Base-by-base conservation (phyloP, 139 green algal genomes). In the Micractinium conductrix region DNA sequence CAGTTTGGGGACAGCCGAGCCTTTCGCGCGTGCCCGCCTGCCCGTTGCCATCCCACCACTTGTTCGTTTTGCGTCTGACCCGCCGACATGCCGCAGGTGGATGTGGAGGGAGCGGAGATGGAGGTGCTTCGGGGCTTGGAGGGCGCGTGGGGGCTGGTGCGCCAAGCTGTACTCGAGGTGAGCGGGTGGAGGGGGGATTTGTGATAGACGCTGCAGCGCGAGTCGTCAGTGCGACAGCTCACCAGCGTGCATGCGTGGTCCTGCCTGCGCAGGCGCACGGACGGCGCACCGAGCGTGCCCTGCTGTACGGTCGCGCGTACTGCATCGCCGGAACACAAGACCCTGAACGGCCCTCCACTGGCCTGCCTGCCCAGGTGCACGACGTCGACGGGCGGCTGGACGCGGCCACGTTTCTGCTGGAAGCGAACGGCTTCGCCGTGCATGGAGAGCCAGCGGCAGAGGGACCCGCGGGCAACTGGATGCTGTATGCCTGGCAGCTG, bases 31-130 rank as follows among this genome's bases (percentile, higher is more conserved):
- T 4, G 43, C 24, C 24, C 42, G 28, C 48, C 22, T 58, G n/a
- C n/a, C n/a, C n/a, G n/a, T n/a, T n/a, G n/a, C n/a, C n/a, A n/a
- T n/a, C n/a, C n/a, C n/a, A n/a, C n/a, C n/a, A n/a, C n/a, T n/a
- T n/a, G n/a, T n/a, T n/a, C n/a, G n/a, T n/a, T n/a, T n/a, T n/a
- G n/a, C n/a, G n/a, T n/a, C n/a, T n/a, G n/a, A n/a, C n/a, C n/a
- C n/a, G n/a, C 48, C 48, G 14, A 14, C 8, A 33, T 44, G 5
- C 33, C 16, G 45, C 78, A 90, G 86, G 68, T 89, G 1, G 87
- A 91, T 84, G 87, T 89, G 12, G 87, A 91, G 48, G 87, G 87
- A 0, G 62, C 37, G 10, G 87, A 91, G 80, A 45, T 86, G 60
- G 69, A 86, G 63, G 75, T 87, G 26, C 76, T 91, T 62, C 81